These are phyloP conservation scores for Dictyostelium intermedium DNA, from an alignment of 78 protist species.

Conservation along the genomic window DNA sequence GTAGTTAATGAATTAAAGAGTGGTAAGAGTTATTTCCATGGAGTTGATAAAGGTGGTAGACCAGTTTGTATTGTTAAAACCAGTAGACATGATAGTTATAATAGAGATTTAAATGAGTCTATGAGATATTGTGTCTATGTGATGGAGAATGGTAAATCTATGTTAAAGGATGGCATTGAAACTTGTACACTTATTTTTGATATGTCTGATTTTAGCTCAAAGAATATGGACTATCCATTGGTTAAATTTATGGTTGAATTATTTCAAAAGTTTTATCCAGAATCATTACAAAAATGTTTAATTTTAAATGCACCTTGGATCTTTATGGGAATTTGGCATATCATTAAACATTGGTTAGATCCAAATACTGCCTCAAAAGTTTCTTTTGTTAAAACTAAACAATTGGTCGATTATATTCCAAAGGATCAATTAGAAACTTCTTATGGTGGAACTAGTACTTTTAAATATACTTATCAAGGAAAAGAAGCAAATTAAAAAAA, in stretches of 20 bases:
- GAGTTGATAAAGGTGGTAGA: slow-evolving; percentile 56
- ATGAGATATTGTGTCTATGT: slow-evolving; percentile 63
- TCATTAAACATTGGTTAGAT: slow-evolving; percentile 78
- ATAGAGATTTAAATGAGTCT: slow-evolving; percentile 31
- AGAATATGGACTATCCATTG: slow-evolving; percentile 66
- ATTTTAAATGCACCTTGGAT: slow-evolving; percentile 76
- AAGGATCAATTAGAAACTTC: background rate
- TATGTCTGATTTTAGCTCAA: slow-evolving; percentile 54
- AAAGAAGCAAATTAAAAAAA: background rate
- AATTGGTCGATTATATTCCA: slow-evolving; percentile 35
- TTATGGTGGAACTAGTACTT: slow-evolving; percentile 44
- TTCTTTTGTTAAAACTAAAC: slow-evolving; percentile 46
- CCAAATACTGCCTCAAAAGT: slow-evolving; percentile 66
- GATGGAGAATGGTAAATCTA: slow-evolving; percentile 49
- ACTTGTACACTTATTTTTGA: slow-evolving; percentile 68
- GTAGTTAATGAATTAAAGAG: slow-evolving; percentile 50
- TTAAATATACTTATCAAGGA: slow-evolving; percentile 55
- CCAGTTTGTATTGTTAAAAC: slow-evolving; percentile 65
- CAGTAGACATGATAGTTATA: slow-evolving; percentile 32
- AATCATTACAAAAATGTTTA: slow-evolving; percentile 46
- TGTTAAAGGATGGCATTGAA: slow-evolving; percentile 37
- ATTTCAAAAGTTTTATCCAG: slow-evolving; percentile 69
- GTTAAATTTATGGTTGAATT: slow-evolving; percentile 56
- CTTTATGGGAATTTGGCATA: slow-evolving; percentile 70
- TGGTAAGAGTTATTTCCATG: slow-evolving; percentile 67